Percentiles rank a stretch among this genome's conserved stretches.
phyloP scores from a whole-genome alignment of 2,329 filamentous ascomycete species.

The Drechslerella dactyloides region DNA sequence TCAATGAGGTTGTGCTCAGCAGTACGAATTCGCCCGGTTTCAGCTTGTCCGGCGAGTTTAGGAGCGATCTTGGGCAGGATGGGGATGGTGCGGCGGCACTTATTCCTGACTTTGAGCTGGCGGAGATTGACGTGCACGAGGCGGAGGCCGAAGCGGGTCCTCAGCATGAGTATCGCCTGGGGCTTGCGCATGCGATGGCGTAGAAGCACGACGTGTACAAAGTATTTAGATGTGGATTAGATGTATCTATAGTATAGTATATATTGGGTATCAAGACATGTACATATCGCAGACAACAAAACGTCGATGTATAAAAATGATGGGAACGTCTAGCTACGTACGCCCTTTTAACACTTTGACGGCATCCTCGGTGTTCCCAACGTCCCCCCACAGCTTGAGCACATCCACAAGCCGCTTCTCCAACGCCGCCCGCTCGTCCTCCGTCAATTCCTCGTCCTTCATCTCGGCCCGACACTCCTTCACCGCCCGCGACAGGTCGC shows the following conservation, averaged over 20 bases:
- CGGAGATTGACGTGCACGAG: not conserved
- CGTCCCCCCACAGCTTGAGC: constrained; percentile 67
- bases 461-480: constrained; percentile 60
- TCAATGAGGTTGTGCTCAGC: constrained; percentile 75
- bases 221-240: too few species aligned
- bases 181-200: too few species aligned
- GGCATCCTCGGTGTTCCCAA: constrained; percentile 68
- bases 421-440: constrained; percentile 57
- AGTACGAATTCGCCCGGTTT: constrained; percentile 87
- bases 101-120: constrained; percentile 5
- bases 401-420: constrained; percentile 63
- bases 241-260: constrained; percentile 36
- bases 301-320: constrained; percentile 38
- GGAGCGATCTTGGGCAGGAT: constrained; percentile 55
- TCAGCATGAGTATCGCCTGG: too few species aligned
- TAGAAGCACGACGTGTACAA: too few species aligned
- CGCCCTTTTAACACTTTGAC: constrained; percentile 64
- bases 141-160: not conserved
- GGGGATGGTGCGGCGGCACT: constrained; percentile 6
- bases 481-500: constrained; percentile 70
- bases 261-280: constrained; percentile 46
- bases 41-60: constrained; percentile 81
- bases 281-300: constrained; percentile 12
- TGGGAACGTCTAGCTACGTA: constrained; percentile 4
- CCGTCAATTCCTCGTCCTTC: constrained; percentile 55